Percentiles rank a stretch among this genome's conserved stretches.
Conservation (phyloP, 2,329 filamentous ascomycete species). For the Calonectria montana region DNA sequence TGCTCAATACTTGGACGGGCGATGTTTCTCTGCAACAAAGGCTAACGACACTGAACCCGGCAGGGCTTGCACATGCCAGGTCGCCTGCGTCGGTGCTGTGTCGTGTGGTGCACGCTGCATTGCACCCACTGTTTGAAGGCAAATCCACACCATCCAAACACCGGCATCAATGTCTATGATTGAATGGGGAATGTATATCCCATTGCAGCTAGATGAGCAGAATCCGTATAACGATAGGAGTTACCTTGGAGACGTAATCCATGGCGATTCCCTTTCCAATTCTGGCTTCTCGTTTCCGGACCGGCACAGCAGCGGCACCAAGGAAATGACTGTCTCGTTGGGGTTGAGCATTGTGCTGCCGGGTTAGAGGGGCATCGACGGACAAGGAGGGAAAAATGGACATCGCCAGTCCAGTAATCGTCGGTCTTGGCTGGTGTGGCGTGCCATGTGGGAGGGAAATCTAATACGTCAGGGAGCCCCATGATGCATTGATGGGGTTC, state of each 20-base stretch:
- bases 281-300: neutral
- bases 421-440: conserved; percentile 31
- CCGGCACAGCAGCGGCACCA: neutral
- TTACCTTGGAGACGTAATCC: conserved; percentile 1
- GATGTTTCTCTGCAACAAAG: conserved; percentile 20
- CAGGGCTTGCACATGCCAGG: conserved; percentile 19
- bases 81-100: conserved; percentile 12
- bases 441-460: conserved; percentile 33
- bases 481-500: conserved; percentile 12
- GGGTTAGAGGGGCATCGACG: conserved; percentile 20
- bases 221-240: conserved; percentile 9
- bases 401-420: conserved; percentile 9
- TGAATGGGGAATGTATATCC: conserved; percentile 12
- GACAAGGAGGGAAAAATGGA: conserved; percentile 11
- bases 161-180: conserved; percentile 7
- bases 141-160: conserved; percentile 23
- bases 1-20: conserved; percentile 16
- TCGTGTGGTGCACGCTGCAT: conserved; percentile 23
- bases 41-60: conserved; percentile 9
- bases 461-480: conserved; percentile 33
- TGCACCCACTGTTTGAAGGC: conserved; percentile 18
- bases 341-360: conserved; percentile 22
- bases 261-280: neutral
- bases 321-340: conserved; percentile 25
- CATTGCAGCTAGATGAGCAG: conserved; percentile 13